Conservation (phyloP, 768 basidiomycete species). For the Boletus eberwhitei region DNA sequence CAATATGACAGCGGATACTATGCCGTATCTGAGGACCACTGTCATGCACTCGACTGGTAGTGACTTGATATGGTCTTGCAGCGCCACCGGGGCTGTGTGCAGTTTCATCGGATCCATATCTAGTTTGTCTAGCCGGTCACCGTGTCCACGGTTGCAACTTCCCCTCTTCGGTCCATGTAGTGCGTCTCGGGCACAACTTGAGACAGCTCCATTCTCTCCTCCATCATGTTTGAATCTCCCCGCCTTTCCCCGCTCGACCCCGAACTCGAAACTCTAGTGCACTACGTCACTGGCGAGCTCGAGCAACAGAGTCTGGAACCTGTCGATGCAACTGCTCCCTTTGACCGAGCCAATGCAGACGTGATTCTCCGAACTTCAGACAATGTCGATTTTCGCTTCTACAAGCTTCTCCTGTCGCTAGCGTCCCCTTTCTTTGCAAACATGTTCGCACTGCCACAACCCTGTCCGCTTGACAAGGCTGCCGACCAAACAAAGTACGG, state of each 20-base stretch:
- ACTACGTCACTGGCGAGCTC: background rate
- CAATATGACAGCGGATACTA: background rate
- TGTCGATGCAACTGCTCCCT: slow-evolving; percentile 37
- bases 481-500: slow-evolving; percentile 33
- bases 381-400: slow-evolving; percentile 47
- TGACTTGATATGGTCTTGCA: background rate
- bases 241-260: slow-evolving; percentile 1
- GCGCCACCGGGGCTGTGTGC: no score
- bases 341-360: slow-evolving; percentile 48
- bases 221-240: slow-evolving; percentile 16
- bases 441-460: slow-evolving; percentile 52
- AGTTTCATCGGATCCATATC: slow-evolving; percentile 1
- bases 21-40: background rate
- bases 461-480: slow-evolving; percentile 27
- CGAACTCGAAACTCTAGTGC: slow-evolving; percentile 1
- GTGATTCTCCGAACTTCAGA: slow-evolving; percentile 56
- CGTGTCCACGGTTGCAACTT: slow-evolving; percentile 2
- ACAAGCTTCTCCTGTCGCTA: slow-evolving; percentile 51
- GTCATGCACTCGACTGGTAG: no score
- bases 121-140: slow-evolving; percentile 2
- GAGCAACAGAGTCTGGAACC: slow-evolving; percentile 9
- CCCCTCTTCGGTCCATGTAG: slow-evolving; percentile 14
- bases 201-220: background rate
- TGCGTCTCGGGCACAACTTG: background rate
- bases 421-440: slow-evolving; percentile 57